Percentiles rank a stretch among this genome's conserved stretches.
phyloP scores from a whole-genome alignment of 148 eudicot species.

The Rhododendron simsii region DNA sequence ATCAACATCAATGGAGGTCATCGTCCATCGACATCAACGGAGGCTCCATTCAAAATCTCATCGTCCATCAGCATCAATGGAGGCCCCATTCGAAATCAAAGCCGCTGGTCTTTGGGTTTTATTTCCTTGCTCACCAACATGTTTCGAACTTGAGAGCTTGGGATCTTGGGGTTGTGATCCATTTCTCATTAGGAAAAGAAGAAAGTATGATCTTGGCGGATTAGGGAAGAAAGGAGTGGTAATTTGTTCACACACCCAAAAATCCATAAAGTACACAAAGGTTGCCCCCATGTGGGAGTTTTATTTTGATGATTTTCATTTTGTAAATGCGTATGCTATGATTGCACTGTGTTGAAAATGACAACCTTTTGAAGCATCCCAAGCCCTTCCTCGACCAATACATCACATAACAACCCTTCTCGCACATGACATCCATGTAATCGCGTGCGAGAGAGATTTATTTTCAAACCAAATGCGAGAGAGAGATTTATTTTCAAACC shows the following conservation, averaged over 20 bases:
- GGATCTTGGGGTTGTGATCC: background rate
- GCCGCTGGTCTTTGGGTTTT: too few relatives aligned
- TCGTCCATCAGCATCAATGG: too few relatives aligned
- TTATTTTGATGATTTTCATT: too few relatives aligned
- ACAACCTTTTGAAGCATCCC: background rate
- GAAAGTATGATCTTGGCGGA: background rate
- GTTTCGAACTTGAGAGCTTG: background rate
- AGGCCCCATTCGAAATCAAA: too few relatives aligned
- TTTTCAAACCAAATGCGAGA: background rate
- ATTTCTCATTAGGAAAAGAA: background rate
- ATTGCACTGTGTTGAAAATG: background rate
- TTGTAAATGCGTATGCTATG: too few relatives aligned
- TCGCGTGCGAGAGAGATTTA: background rate
- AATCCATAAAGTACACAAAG: background rate
- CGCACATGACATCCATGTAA: too few relatives aligned
- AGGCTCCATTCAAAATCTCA: too few relatives aligned
- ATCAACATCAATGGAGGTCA: too few relatives aligned
- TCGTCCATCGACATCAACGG: too few relatives aligned
- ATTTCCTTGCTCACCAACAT: background rate
- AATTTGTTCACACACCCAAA: too few relatives aligned
- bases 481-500: background rate
- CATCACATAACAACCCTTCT: too few relatives aligned
- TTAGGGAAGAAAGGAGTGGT: too few relatives aligned
- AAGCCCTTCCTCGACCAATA: background rate
- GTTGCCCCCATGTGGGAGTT: background rate